Conservation (phyloP, 2,329 filamentous ascomycete genomes). For the Colletotrichum theobromicola region DNA sequence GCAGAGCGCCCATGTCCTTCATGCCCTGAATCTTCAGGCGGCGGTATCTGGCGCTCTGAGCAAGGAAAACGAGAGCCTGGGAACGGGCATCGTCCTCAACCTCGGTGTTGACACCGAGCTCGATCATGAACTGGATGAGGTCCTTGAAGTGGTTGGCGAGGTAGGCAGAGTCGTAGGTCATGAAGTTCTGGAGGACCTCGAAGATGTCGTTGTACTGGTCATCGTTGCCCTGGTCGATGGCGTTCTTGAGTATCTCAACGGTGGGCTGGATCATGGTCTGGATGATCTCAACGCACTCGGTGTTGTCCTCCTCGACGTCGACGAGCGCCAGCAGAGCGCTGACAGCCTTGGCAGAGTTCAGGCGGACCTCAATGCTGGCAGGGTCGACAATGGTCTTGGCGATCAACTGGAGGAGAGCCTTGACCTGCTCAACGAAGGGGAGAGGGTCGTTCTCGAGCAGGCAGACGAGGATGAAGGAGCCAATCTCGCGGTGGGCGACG, state of each 20-base stretch:
- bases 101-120: slow-evolving; percentile 77
- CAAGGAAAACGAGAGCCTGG: slow-evolving; percentile 91
- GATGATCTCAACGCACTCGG: slow-evolving; percentile 73
- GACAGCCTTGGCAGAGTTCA: slow-evolving; percentile 92
- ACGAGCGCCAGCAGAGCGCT: slow-evolving; percentile 87
- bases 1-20: slow-evolving; percentile 79
- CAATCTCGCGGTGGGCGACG: slow-evolving; percentile 84
- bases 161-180: slow-evolving; percentile 86
- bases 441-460: slow-evolving; percentile 88
- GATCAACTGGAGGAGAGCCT: slow-evolving; percentile 83
- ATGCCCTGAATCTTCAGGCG: slow-evolving; percentile 95
- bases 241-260: slow-evolving; percentile 86
- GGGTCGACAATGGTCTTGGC: slow-evolving; percentile 86
- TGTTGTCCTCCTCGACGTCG: slow-evolving; percentile 87
- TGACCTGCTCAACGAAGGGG: slow-evolving; percentile 80
- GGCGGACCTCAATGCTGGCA: slow-evolving; percentile 88
- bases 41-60: slow-evolving; percentile 89
- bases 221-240: slow-evolving; percentile 81
- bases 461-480: slow-evolving; percentile 91
- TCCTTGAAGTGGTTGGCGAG: slow-evolving; percentile 87
- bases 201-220: slow-evolving; percentile 90
- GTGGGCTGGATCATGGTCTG: slow-evolving; percentile 84
- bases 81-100: slow-evolving; percentile 85
- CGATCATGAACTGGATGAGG: slow-evolving; percentile 91
- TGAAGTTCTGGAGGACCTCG: slow-evolving; percentile 94